Base-by-base conservation (phyloP, 108 stramenopile genomes). In the Cyclotella choctawhatcheeana region DNA sequence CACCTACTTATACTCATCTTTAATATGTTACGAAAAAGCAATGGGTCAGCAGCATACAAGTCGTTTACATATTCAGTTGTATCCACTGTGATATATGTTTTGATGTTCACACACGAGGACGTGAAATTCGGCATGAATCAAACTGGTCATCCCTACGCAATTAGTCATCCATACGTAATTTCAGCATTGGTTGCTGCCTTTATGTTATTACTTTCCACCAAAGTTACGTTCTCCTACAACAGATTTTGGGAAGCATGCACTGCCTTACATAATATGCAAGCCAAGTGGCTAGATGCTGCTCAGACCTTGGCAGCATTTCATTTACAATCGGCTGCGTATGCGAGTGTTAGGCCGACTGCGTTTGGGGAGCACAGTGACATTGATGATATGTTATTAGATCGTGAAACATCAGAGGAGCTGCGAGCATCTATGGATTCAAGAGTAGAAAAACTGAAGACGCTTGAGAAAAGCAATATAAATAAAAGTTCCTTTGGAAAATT, bases 261-360 rank as follows among this genome's bases (percentile, higher is more conserved):
- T 6, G 78, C 86, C 24, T 70, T 92, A 31, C 87, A 89, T 73
- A 59, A 40, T 30, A 92, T 92, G 91, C 84, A 88, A 37, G 71
- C 79, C 34, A 89, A 88, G 60, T 92, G 91, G 91, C 52, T 87
- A 56, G 88, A 92, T 75, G 65, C 79, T 10, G 84, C 67, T 6
- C 85, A 80, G 5, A 78, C 85, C 55, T 25, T 89, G 59, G 85
- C 91, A 34, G 85, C 89, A 37, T 90, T 82, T 71, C 89, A 90
- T 69, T 77, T 79, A 24, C 91, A 92, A 77, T 76, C 80, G 10
- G 30, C 56, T 24, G 45, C 67, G 20, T 93, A 87, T 60, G 74
- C 83, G 17, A 58, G 73, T 21, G 35, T 81, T 26, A 73, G 70
- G 45, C 91, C 91, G 31, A 86, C 85, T 5, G 47, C 80, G 2